phyloP scores from a whole-genome alignment of 2,329 filamentous ascomycete species.

The Myotisia sp. region DNA sequence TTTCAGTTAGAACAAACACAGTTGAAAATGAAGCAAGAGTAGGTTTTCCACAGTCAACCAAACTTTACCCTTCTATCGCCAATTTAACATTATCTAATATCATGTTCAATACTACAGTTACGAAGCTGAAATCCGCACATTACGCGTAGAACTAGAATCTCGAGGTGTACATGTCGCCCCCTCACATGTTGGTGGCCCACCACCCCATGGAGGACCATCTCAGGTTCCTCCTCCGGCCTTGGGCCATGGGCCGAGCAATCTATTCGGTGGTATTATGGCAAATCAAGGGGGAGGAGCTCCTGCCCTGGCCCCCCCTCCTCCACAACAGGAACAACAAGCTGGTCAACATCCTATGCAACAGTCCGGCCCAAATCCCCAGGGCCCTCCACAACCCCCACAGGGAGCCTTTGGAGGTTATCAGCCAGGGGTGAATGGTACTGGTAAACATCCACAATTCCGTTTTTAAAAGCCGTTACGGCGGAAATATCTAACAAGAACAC shows the following conservation, averaged over 20 bases:
- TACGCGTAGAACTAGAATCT: conserved; percentile 75
- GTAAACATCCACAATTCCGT: conserved; percentile 9
- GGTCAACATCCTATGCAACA: conserved; percentile 42
- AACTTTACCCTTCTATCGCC: background rate
- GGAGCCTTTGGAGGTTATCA: conserved; percentile 58
- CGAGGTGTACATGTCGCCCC: conserved; percentile 50
- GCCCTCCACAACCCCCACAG: conserved; percentile 57
- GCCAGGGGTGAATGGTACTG: conserved; percentile 49
- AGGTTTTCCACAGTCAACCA: conserved; percentile 25
- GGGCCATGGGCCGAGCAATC: conserved; percentile 72
- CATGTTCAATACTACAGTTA: conserved; percentile 45
- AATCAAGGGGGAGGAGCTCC: conserved; percentile 74
- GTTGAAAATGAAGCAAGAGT: conserved; percentile 83
- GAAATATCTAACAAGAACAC: conserved; percentile 32
- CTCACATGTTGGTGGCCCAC: conserved; percentile 56
- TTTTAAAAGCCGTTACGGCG: background rate
- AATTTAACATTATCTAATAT: background rate
- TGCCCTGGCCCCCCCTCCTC: conserved; percentile 62
- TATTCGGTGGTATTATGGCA: conserved; percentile 93
- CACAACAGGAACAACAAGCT: conserved; percentile 49
- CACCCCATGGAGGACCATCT: conserved; percentile 64
- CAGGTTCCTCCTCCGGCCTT: conserved; percentile 76
- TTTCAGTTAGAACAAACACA: conserved; percentile 86
- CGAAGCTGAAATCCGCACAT: conserved; percentile 73
- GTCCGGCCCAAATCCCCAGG: conserved; percentile 42